Evolutionary conservation across 2,329 filamentous ascomycete species (phyloP).

Genomic region (Verticillium albo-atrum): DNA sequence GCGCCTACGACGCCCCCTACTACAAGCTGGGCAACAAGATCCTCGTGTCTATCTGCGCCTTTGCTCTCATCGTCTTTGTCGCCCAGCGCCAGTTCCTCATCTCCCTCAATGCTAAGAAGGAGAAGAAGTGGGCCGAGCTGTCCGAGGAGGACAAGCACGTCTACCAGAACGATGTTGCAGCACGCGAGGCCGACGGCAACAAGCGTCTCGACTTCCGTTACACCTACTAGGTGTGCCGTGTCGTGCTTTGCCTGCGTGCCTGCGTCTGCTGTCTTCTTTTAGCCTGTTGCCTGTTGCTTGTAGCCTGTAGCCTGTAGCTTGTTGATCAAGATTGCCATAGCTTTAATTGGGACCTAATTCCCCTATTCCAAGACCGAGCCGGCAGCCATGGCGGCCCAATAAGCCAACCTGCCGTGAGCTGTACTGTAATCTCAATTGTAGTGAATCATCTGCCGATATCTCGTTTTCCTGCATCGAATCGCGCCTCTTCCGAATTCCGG

Average conservation of each 20-base stretch:
- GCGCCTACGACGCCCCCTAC: constrained; percentile 46
- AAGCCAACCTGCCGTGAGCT: too few species aligned
- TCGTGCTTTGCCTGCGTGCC: background rate
- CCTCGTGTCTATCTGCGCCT: constrained; percentile 45
- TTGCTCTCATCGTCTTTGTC: constrained; percentile 45
- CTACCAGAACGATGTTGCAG: constrained; percentile 40
- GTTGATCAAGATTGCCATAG: background rate
- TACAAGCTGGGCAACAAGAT: constrained; percentile 56
- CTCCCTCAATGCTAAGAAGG: constrained; percentile 44
- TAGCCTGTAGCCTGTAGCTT: too few species aligned
- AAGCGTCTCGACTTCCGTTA: constrained; percentile 48
- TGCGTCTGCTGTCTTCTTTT: background rate
- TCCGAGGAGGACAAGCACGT: constrained; percentile 34
- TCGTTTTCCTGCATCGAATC: too few species aligned
- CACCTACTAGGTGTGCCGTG: constrained; percentile 27
- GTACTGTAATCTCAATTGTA: too few species aligned
- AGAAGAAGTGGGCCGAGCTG: constrained; percentile 40
- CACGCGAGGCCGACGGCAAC: constrained; percentile 42
- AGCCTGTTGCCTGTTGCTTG: background rate
- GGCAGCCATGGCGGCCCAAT: too few species aligned
- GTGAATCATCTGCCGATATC: too few species aligned
- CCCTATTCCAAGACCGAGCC: too few species aligned
- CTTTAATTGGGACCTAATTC: background rate
- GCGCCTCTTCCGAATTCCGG: background rate
- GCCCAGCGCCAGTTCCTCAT: constrained; percentile 39